Evolutionary conservation across 805 yeast species (phyloP).

Genomic region (Candida sanyiensis): DNA sequence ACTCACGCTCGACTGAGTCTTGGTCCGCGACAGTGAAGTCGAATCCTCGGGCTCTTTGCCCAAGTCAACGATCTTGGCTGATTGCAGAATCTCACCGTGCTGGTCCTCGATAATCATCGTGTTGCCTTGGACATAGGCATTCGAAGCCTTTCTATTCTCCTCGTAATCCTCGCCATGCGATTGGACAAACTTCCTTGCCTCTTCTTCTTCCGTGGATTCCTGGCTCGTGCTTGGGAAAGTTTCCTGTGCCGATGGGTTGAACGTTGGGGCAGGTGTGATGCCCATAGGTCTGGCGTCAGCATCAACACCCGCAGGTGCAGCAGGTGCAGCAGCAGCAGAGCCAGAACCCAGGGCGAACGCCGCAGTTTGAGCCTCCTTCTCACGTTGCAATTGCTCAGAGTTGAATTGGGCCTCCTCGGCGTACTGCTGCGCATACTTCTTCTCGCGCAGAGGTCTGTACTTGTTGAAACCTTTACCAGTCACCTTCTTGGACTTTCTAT

Average conservation of each 20-base stretch:
- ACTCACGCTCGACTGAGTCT: slow-evolving; percentile 18
- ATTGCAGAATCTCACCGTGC: slow-evolving; percentile 72
- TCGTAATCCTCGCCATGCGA: slow-evolving; percentile 20
- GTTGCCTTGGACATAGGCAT: slow-evolving; percentile 65
- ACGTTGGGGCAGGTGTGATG: no score
- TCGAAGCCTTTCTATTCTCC: slow-evolving; percentile 26
- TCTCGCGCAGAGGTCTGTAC: slow-evolving; percentile 21
- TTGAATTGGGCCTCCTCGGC: slow-evolving; percentile 26
- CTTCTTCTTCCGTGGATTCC: slow-evolving; percentile 10
- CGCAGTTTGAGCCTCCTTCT: slow-evolving; percentile 38
- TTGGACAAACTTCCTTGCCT: neutral
- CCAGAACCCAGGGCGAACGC: slow-evolving; percentile 34
- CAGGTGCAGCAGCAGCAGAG: slow-evolving; percentile 22
- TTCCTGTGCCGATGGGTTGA: slow-evolving; percentile 10
- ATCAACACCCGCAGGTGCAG: slow-evolving; percentile 8
- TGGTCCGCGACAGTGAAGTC: slow-evolving; percentile 8
- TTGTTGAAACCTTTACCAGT: slow-evolving; percentile 30
- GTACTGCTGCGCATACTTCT: slow-evolving; percentile 19
- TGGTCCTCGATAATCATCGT: slow-evolving; percentile 73
- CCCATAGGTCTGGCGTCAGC: no score
- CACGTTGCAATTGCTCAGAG: slow-evolving; percentile 34
- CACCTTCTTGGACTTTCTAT: slow-evolving; percentile 30
- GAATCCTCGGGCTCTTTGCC: slow-evolving; percentile 2
- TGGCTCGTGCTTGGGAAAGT: slow-evolving; percentile 3
- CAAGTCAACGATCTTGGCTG: slow-evolving; percentile 35